Percentiles rank a stretch among this genome's conserved stretches.
phyloP scores from a whole-genome alignment of 352 stramenopile genomes.

The Pythium periplocum region DNA sequence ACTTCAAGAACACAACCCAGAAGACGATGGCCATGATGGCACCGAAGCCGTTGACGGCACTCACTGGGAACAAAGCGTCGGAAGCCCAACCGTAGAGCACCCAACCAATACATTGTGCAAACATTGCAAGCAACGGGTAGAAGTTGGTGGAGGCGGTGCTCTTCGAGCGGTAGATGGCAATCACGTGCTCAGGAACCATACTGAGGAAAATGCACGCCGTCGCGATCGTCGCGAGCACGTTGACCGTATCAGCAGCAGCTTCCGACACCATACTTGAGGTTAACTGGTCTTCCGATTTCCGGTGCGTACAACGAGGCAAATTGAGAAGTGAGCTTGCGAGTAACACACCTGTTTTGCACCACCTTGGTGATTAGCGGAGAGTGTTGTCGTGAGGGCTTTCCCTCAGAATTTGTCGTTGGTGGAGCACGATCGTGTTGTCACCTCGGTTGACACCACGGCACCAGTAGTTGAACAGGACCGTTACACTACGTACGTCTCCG shows the following conservation, averaged over 20 bases:
- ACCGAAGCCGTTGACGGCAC: conserved; percentile 22
- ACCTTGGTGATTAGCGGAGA: too few species aligned
- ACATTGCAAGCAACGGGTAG: conserved; percentile 25
- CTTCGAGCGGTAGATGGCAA: conserved; percentile 17
- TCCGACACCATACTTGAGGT: conserved; percentile 16
- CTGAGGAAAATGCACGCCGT: conserved; percentile 29
- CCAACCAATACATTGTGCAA: conserved; percentile 23
- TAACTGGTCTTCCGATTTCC: background rate
- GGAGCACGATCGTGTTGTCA: too few species aligned
- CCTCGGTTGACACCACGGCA: too few species aligned
- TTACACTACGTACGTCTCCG: too few species aligned
- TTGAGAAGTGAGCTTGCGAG: background rate
- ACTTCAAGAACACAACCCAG: conserved; percentile 17
- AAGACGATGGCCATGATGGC: conserved; percentile 18
- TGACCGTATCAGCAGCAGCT: conserved; percentile 19
- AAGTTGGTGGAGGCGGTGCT: conserved; percentile 17
- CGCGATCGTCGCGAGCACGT: conserved; percentile 25
- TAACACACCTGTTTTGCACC: too few species aligned
- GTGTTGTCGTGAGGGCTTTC: too few species aligned
- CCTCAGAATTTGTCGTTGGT: too few species aligned
- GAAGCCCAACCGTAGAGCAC: conserved; percentile 21
- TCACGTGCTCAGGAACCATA: conserved; percentile 21
- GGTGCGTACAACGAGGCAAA: background rate
- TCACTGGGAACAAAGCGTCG: conserved; percentile 18
- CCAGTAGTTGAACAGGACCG: too few species aligned